Evolutionary conservation across 768 basidiomycete species (phyloP).

Genomic region (Psilocybe tampanensis): DNA sequence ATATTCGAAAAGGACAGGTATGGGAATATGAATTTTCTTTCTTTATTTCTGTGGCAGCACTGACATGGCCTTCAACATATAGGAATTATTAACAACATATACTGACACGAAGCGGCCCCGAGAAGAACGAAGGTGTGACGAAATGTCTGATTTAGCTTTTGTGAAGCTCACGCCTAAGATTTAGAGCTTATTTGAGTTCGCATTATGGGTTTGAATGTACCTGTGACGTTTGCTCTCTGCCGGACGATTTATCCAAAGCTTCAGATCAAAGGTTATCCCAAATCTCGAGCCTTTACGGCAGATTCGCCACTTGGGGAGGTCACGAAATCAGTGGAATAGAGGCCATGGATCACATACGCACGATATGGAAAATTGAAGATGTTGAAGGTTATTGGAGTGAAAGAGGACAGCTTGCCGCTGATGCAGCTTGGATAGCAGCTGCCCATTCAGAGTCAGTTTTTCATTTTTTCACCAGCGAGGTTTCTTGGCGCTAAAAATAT

Average conservation of each 20-base stretch:
- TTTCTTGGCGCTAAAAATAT: neutral
- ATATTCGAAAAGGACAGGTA: constrained; percentile 54
- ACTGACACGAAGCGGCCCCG: constrained; percentile 57
- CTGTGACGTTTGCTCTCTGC: constrained; percentile 60
- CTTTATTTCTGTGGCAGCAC: neutral
- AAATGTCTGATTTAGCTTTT: neutral
- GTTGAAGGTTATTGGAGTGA: constrained; percentile 71
- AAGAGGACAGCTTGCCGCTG: constrained; percentile 62
- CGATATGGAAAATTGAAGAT: constrained; percentile 61
- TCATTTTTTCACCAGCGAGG: neutral
- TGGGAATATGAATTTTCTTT: constrained; percentile 1
- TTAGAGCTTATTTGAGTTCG: constrained; percentile 48
- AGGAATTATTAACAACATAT: constrained; percentile 69
- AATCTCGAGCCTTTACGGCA: constrained; percentile 47
- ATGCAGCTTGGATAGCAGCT: constrained; percentile 60
- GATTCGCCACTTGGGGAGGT: constrained; percentile 52
- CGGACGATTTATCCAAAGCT: constrained; percentile 43
- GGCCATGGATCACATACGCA: constrained; percentile 47
- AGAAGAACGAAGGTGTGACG: constrained; percentile 50
- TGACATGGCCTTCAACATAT: constrained; percentile 1
- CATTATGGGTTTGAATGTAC: constrained; percentile 62
- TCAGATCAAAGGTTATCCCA: constrained; percentile 53
- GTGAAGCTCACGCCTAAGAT: neutral
- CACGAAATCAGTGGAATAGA: constrained; percentile 46
- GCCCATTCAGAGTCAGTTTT: constrained; percentile 62